Conservation (phyloP, 2,329 filamentous ascomycete genomes). For the Neurospora sp. region DNA sequence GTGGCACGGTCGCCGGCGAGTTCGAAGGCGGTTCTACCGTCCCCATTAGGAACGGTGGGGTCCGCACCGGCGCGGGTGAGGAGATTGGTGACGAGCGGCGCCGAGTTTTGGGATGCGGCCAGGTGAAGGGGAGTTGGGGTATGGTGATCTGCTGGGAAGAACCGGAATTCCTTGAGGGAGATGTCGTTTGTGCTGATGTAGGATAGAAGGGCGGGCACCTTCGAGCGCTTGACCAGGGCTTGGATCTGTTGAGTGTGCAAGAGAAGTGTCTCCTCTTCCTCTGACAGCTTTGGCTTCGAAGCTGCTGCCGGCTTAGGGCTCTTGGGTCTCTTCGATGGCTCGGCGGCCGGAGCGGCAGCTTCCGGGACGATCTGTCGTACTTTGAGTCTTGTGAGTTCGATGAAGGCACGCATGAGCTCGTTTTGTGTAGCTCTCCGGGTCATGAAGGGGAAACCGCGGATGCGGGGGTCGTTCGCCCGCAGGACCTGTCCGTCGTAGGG, state of each 20-base stretch:
- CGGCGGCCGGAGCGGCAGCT: constrained; percentile 31
- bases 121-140: constrained; percentile 78
- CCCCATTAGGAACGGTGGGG: constrained; percentile 57
- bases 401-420: constrained; percentile 88
- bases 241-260: constrained; percentile 86
- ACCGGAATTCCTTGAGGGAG: constrained; percentile 55
- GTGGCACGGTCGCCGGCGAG: constrained; percentile 77
- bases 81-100: constrained; percentile 67
- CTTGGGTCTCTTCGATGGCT: constrained; percentile 31
- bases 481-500: constrained; percentile 85
- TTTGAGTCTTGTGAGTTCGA: constrained; percentile 87
- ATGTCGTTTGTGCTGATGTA: constrained; percentile 74
- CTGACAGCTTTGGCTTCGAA: constrained; percentile 49
- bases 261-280: constrained; percentile 72
- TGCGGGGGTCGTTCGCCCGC: constrained; percentile 63
- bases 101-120: constrained; percentile 69
- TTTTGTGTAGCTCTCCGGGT: constrained; percentile 86
- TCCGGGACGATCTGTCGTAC: constrained; percentile 66
- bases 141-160: constrained; percentile 65
- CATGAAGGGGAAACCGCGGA: constrained; percentile 86
- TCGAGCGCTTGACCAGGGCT: constrained; percentile 78
- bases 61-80: constrained; percentile 66
- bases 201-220: constrained; percentile 73
- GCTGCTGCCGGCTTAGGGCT: constrained; percentile 36
- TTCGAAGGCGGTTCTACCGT: constrained; percentile 81